Conservation (phyloP, 768 basidiomycete genomes). For the Ramaria rubella region DNA sequence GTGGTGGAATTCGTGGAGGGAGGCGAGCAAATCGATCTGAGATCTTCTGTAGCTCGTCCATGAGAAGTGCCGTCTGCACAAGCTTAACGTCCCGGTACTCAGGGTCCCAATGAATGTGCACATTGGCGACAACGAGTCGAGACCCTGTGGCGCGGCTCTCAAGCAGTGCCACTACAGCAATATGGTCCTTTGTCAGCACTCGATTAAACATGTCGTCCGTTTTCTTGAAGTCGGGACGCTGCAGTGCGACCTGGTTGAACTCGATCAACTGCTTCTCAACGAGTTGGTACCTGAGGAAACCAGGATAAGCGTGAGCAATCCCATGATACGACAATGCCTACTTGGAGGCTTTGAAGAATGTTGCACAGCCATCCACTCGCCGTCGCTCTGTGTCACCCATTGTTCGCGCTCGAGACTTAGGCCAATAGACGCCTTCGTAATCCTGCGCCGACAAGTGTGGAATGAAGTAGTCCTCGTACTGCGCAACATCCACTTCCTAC, state of each 20-base stretch:
- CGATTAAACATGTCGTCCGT: conserved; percentile 99
- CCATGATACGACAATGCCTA: conserved; percentile 34
- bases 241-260: conserved; percentile 89
- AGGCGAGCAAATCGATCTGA: conserved; percentile 78
- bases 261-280: conserved; percentile 93
- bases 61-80: conserved; percentile 85
- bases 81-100: conserved; percentile 93
- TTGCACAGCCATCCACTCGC: conserved; percentile 93
- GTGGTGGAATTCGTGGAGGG: conserved; percentile 55
- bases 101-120: conserved; percentile 92
- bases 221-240: conserved; percentile 89
- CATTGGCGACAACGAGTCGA: conserved; percentile 82
- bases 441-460: conserved; percentile 64
- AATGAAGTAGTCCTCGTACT: conserved; percentile 88
- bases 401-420: conserved; percentile 88
- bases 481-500: conserved; percentile 81
- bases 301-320: background rate
- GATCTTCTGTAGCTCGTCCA: conserved; percentile 91
- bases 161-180: conserved; percentile 79
- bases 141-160: conserved; percentile 86
- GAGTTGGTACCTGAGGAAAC: conserved; percentile 64
- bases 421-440: conserved; percentile 89
- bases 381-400: conserved; percentile 84
- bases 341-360: conserved; percentile 87
- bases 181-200: conserved; percentile 89